Evolutionary conservation across 176 grass and related monocot genomes (phyloP).

Genomic region (Neostapfia colusana): DNA sequence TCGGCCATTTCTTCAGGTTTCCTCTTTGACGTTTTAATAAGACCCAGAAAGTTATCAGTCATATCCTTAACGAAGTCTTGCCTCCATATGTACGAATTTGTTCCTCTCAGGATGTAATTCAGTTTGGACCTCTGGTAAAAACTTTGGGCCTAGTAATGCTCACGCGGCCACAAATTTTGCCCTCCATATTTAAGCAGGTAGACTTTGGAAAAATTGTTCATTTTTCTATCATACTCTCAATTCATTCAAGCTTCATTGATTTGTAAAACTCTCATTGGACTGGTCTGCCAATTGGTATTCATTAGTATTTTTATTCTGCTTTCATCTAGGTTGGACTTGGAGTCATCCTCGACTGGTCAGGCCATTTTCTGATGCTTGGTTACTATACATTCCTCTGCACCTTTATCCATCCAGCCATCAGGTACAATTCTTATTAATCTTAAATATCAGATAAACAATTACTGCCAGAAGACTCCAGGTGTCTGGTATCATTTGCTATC

Average conservation of each 20-base stretch:
- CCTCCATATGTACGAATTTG: conserved; percentile 20
- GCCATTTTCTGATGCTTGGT: conserved; percentile 90
- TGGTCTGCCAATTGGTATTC: no score
- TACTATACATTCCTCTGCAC: conserved; percentile 82
- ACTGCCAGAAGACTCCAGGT: not conserved
- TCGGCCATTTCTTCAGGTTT: conserved; percentile 92
- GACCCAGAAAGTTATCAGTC: not conserved
- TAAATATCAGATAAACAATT: conserved; percentile 28
- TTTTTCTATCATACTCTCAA: conserved; percentile 25
- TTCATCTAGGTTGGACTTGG: conserved; percentile 64
- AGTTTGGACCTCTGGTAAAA: conserved; percentile 82
- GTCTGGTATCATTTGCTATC: conserved; percentile 13
- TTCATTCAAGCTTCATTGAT: conserved; percentile 12
- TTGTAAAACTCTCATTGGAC: conserved; percentile 11
- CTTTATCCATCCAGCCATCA: conserved; percentile 54
- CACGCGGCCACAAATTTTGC: conserved; percentile 63
- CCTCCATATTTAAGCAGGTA: conserved; percentile 93
- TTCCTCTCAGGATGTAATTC: conserved; percentile 84
- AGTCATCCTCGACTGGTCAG: conserved; percentile 77
- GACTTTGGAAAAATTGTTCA: not conserved
- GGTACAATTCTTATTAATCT: conserved; percentile 47
- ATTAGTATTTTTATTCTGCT: conserved; percentile 13
- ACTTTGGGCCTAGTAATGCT: conserved; percentile 86
- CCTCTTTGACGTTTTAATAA: conserved; percentile 26
- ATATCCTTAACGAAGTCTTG: not conserved